These are phyloP conservation scores for Ricinus communis DNA, from an alignment of 345 rosid genomes.

Conservation along the genomic window DNA sequence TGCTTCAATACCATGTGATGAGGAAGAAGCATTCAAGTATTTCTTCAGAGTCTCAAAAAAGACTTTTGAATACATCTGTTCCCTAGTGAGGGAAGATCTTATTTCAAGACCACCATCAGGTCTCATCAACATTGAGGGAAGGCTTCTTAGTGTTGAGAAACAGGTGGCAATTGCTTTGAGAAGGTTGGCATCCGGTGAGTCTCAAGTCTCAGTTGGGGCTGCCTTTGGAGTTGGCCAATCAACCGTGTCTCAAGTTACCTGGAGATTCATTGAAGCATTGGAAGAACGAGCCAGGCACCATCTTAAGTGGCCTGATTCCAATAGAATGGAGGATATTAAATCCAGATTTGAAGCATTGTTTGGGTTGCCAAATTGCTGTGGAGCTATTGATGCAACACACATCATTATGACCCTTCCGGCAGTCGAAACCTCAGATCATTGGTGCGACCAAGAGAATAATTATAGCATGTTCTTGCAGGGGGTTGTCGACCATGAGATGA, in stretches of 20 bases:
- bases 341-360: constrained; percentile 55
- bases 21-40: constrained; percentile 86
- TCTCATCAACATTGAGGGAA: constrained; percentile 92
- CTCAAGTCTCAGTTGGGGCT: constrained; percentile 92
- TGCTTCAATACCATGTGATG: constrained; percentile 44
- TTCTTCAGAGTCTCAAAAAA: constrained; percentile 85
- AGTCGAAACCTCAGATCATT: constrained; percentile 90
- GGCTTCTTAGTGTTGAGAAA: constrained; percentile 94
- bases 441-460: constrained; percentile 90
- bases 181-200: constrained; percentile 91
- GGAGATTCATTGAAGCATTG: constrained; percentile 96
- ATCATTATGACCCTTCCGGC: constrained; percentile 92
- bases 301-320: constrained; percentile 76
- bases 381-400: constrained; percentile 83
- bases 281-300: constrained; percentile 91
- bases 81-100: constrained; percentile 83
- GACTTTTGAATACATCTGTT: constrained; percentile 80
- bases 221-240: constrained; percentile 96
- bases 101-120: constrained; percentile 94
- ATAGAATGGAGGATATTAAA: constrained; percentile 63
- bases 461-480: constrained; percentile 92
- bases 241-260: constrained; percentile 95
- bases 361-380: constrained; percentile 90
- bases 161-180: constrained; percentile 91
- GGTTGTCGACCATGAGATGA: constrained; percentile 79